Base-by-base conservation (phyloP, 1,284 basidiomycete genomes). In the Malassezia furfur region DNA sequence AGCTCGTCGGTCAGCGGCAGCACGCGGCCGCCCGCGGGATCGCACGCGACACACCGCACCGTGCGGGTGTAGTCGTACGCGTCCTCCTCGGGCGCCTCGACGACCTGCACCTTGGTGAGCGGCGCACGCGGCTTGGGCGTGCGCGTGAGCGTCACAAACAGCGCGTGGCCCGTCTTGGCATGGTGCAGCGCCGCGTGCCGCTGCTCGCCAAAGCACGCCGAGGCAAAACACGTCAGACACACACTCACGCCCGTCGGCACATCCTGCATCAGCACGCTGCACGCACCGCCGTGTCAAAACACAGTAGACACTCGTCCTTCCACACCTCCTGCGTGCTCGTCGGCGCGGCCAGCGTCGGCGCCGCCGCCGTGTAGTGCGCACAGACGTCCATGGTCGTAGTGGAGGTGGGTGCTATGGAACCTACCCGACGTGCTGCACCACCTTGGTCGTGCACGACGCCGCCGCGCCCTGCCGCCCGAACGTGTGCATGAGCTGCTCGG, bases 401-500 rank as follows among this genome's bases (percentile, higher is more conserved):
- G 30, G 22, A 32, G 30, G 34, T 15, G 31, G 17, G 38, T 40
- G 35, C 35, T 31, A 37, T 17, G 46, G 46, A 43, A 12, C 21
- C 28, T 41, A 71, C 28, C 64, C 70, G 12, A 58, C 58, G 53
- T 72, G 68, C 22, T 65, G 67, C 14, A 73, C 69, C 12, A 73
- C 66, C 48, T 70, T 67, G 43, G 63, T 70, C 57, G 62, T 64
- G 49, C 67, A 62, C 32, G 61, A 52, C 30, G 57, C 54, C 76
- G 87, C 93, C 63, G 83, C 78, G 25, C 41, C 79, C 21, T 94
- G 79, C 48, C 82, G 81, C 36, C 86, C 79, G 19, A 98, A 79
- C 45, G 83, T 81, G 40, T 87, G 88, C 79, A 85, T 88, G 76
- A 99, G 80, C 86, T 96, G 96, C 78, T 99, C 94, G 1, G 94